A percentile compares a stretch with the other conserved stretches of the same genome.
Evolutionary conservation across 345 rosid species (phyloP).

Genomic region (Aquilaria malaccensis): DNA sequence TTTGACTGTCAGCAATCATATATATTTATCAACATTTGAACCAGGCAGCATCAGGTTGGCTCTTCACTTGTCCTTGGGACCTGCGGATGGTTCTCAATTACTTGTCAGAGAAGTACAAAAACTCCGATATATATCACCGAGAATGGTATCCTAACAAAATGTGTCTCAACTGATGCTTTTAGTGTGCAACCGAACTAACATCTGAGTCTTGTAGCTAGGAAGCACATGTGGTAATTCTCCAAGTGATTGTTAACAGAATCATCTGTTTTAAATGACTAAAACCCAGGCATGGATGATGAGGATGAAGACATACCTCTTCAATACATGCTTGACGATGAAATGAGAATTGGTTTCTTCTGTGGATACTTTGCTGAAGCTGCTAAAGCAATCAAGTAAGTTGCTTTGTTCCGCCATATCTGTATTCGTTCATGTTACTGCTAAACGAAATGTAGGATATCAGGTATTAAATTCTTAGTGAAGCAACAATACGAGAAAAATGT

Average conservation of each 20-base stretch:
- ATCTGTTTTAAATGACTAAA: background rate
- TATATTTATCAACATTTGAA: slow-evolving; percentile 11
- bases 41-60: slow-evolving; percentile 78
- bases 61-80: slow-evolving; percentile 68
- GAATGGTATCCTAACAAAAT: slow-evolving; percentile 35
- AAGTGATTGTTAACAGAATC: background rate
- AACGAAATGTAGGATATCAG: no score
- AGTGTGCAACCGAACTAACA: background rate
- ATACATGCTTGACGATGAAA: slow-evolving; percentile 78
- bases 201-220: background rate
- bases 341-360: slow-evolving; percentile 55
- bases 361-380: slow-evolving; percentile 66
- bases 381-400: slow-evolving; percentile 60
- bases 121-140: slow-evolving; percentile 45
- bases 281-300: slow-evolving; percentile 87
- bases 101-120: slow-evolving; percentile 34
- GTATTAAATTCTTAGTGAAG: background rate
- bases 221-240: background rate
- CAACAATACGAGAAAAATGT: background rate
- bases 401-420: slow-evolving; percentile 2
- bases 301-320: slow-evolving; percentile 51
- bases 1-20: background rate
- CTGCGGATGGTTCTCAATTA: slow-evolving; percentile 46
- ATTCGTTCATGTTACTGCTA: background rate
- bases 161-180: background rate